Conservation (phyloP, 495 filamentous ascomycete genomes). For the Daldinia loculata region DNA sequence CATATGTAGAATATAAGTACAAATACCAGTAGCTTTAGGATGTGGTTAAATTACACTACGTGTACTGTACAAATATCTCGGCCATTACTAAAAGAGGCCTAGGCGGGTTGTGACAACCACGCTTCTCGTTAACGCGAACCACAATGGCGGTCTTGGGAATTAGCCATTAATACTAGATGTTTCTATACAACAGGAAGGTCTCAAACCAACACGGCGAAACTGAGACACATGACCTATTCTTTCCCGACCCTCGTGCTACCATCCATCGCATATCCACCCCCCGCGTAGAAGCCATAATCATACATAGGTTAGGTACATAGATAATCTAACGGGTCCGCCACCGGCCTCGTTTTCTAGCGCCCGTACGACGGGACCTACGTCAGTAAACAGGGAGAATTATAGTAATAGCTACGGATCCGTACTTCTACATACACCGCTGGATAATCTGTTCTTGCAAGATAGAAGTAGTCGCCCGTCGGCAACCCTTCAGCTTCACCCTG, state of each 20-base stretch:
- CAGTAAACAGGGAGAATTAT: neutral
- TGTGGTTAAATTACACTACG: no score
- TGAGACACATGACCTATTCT: neutral
- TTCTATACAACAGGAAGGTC: neutral
- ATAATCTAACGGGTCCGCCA: slow-evolving; percentile 1
- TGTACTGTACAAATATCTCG: no score
- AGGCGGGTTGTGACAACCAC: neutral
- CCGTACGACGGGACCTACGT: neutral
- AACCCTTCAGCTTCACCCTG: neutral
- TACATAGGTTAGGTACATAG: no score
- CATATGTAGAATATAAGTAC: neutral
- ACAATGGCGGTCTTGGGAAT: neutral
- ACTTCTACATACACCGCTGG: neutral
- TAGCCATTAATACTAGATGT: no score
- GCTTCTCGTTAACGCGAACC: neutral
- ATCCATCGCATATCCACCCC: neutral
- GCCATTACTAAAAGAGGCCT: neutral
- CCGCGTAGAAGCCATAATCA: neutral
- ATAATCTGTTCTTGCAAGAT: no score
- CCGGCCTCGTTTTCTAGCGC: neutral
- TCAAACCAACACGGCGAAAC: neutral
- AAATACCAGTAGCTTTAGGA: no score
- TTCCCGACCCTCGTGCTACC: neutral
- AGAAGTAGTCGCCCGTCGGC: no score
- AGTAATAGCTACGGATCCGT: neutral